Conservation (phyloP, 1,284 basidiomycete genomes). For the Prillingera fragicola region DNA sequence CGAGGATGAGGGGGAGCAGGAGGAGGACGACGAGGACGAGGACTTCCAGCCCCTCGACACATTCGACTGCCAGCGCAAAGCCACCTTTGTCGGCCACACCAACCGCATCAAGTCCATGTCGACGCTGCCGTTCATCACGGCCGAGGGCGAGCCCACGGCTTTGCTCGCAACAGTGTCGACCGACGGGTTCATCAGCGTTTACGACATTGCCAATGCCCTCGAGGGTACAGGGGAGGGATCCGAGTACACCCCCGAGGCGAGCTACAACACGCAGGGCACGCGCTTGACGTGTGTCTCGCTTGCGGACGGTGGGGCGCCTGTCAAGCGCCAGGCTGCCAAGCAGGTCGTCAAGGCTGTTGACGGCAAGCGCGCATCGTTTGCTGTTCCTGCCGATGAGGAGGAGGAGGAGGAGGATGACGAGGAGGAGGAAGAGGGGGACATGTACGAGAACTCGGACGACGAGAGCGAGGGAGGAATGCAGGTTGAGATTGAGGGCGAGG, state of each 20-base stretch:
- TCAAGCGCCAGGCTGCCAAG: slow-evolving; percentile 15
- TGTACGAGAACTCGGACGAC: slow-evolving; percentile 19
- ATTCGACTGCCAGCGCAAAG: slow-evolving; percentile 33
- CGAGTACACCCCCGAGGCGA: slow-evolving; percentile 53
- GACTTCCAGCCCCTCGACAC: slow-evolving; percentile 26
- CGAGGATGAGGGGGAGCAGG: slow-evolving; percentile 23
- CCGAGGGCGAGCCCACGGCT: slow-evolving; percentile 50
- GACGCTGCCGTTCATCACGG: slow-evolving; percentile 27
- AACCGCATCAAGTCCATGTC: slow-evolving; percentile 47
- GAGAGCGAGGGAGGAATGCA: slow-evolving; percentile 18
- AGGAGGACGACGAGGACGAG: slow-evolving; percentile 22
- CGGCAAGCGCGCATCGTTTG: slow-evolving; percentile 24
- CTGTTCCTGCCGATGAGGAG: slow-evolving; percentile 21
- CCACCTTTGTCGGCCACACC: slow-evolving; percentile 39
- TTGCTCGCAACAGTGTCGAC: slow-evolving; percentile 71
- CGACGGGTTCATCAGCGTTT: slow-evolving; percentile 74
- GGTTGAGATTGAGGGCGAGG: slow-evolving; percentile 20
- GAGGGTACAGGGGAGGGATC: slow-evolving; percentile 11
- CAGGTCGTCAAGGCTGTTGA: slow-evolving; percentile 23
- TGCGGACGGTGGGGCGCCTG: slow-evolving; percentile 54
- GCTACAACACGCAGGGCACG: slow-evolving; percentile 77
- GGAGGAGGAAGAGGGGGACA: slow-evolving; percentile 22
- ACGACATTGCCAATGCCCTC: slow-evolving; percentile 59
- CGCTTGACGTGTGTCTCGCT: slow-evolving; percentile 72
- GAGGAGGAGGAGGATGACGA: slow-evolving; percentile 29